Evolutionary conservation across 495 filamentous ascomycete species (phyloP).

Genomic region (Annulohypoxylon stygium): DNA sequence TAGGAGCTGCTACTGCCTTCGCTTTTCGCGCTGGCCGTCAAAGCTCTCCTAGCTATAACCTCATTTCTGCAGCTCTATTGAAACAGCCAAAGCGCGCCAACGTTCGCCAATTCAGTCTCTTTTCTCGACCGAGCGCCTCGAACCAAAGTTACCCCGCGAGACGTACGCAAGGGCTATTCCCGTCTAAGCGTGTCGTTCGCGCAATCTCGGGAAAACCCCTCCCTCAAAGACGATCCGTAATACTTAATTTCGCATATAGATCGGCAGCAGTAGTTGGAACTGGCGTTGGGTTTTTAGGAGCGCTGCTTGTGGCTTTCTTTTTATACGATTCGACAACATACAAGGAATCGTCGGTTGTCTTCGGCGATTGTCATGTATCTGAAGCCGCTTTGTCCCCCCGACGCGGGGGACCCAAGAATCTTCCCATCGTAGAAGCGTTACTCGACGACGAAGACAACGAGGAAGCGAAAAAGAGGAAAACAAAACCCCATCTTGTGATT

Average conservation of each 20-base stretch:
- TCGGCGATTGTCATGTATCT: conserved; percentile 82
- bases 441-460: conserved; percentile 88
- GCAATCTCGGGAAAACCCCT: conserved; percentile 63
- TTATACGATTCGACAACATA: conserved; percentile 95
- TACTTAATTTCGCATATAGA: conserved; percentile 65
- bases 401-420: conserved; percentile 92
- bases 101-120: conserved; percentile 34
- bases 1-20: conserved; percentile 37
- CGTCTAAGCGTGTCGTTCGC: conserved; percentile 43
- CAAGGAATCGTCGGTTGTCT: conserved; percentile 68
- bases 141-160: conserved; percentile 30
- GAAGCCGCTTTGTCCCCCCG: conserved; percentile 83
- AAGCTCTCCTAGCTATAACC: conserved; percentile 36
- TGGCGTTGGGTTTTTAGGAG: conserved; percentile 59
- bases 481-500: conserved; percentile 92
- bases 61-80: conserved; percentile 17
- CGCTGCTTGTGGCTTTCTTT: conserved; percentile 83
- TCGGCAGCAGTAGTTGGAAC: conserved; percentile 64
- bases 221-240: conserved; percentile 57
- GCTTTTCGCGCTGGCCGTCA: conserved; percentile 38
- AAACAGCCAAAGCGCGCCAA: conserved; percentile 26
- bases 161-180: conserved; percentile 30
- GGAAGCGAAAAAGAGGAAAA: conserved; percentile 74
- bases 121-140: conserved; percentile 35
- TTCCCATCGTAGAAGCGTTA: conserved; percentile 87